These are phyloP conservation scores for Auriscalpium microsporum DNA, from an alignment of 768 basidiomycete species.

Conservation along the genomic window DNA sequence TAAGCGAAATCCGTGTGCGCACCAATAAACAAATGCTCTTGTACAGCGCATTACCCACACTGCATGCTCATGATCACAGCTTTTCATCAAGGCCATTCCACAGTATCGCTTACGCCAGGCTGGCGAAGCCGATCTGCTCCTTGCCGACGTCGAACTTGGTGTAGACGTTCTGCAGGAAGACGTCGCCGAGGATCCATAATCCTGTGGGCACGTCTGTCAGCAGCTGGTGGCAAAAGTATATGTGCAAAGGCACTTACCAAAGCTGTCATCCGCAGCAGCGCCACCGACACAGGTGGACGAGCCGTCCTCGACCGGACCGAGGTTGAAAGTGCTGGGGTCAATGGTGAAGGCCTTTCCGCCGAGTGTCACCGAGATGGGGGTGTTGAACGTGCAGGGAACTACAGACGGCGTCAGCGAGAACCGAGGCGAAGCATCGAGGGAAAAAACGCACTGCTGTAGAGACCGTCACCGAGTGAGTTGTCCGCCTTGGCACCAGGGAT, in stretches of 20 bases:
- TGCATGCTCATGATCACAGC: too few relatives aligned
- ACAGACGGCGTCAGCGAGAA: constrained; percentile 8
- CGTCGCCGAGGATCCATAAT: constrained; percentile 1
- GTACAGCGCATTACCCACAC: too few relatives aligned
- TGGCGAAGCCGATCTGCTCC: constrained; percentile 7
- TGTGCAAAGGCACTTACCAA: neutral
- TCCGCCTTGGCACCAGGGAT: neutral
- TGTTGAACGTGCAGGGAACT: constrained; percentile 13
- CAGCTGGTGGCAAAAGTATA: neutral
- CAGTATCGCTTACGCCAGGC: neutral
- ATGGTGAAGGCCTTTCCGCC: constrained; percentile 20
- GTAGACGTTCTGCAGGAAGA: constrained; percentile 1
- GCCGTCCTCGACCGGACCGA: constrained; percentile 16
- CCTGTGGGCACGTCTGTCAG: neutral
- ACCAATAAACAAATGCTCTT: too few relatives aligned
- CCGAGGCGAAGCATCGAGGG: neutral
- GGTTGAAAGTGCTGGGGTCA: constrained; percentile 18
- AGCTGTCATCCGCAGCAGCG: neutral
- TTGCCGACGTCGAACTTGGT: constrained; percentile 7
- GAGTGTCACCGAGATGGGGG: constrained; percentile 22
- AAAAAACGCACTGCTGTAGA: neutral
- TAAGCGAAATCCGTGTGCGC: too few relatives aligned
- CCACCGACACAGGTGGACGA: constrained; percentile 12
- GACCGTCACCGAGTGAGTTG: neutral
- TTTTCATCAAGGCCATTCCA: neutral